Evolutionary conservation across 495 filamentous ascomycete species (phyloP).

Genomic region (Schizothecium vesticola): DNA sequence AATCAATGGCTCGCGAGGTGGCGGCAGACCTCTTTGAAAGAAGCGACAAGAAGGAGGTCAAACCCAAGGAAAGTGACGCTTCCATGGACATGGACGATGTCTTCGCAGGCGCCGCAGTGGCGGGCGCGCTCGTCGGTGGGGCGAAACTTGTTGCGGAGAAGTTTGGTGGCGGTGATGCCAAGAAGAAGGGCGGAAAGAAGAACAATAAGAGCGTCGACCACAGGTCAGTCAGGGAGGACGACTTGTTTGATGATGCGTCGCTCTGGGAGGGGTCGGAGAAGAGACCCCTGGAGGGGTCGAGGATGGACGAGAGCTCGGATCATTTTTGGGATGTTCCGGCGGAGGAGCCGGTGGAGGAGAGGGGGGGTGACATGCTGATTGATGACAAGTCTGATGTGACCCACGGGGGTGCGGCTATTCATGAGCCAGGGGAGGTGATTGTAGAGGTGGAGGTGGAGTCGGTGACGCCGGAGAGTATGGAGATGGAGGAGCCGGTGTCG

Average conservation of each 20-base stretch:
- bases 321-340: slow-evolving; percentile 18
- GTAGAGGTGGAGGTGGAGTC: slow-evolving; percentile 7
- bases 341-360: slow-evolving; percentile 2
- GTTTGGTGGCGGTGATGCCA: slow-evolving; percentile 22
- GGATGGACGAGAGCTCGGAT: slow-evolving; percentile 10
- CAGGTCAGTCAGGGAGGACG: slow-evolving; percentile 31
- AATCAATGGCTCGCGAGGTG: slow-evolving; percentile 3
- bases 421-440: neutral
- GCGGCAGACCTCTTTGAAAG: slow-evolving; percentile 12
- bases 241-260: slow-evolving; percentile 41
- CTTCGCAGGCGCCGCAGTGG: slow-evolving; percentile 14
- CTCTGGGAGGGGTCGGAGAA: slow-evolving; percentile 51
- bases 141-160: slow-evolving; percentile 24
- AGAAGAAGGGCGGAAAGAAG: slow-evolving; percentile 3
- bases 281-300: slow-evolving; percentile 26
- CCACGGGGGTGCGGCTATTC: neutral
- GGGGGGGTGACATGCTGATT: neutral
- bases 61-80: slow-evolving; percentile 9
- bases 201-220: slow-evolving; percentile 22
- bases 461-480: neutral
- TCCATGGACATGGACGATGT: slow-evolving; percentile 4
- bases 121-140: slow-evolving; percentile 24
- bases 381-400: slow-evolving; percentile 1
- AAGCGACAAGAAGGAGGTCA: neutral
- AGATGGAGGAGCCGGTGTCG: neutral